A percentile compares a stretch with the other conserved stretches of the same genome.
Evolutionary conservation across 2,329 filamentous ascomycete genomes (phyloP).

Genomic region (Aureobasidium vineae): DNA sequence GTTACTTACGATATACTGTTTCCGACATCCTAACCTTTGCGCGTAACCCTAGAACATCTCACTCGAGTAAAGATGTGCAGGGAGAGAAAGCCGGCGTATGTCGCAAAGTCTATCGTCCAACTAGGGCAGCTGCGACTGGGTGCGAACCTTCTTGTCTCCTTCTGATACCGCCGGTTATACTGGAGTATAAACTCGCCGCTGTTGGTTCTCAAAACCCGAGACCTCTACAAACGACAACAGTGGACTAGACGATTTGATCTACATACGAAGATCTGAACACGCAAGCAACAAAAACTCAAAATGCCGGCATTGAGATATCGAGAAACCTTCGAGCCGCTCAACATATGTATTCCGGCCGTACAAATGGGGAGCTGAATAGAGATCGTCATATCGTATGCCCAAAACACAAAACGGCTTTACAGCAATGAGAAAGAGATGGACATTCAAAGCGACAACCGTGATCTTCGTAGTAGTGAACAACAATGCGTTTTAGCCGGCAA

Average conservation of each 20-base stretch:
- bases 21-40: too few relatives aligned
- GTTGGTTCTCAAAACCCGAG: not conserved
- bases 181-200: too few relatives aligned
- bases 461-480: constrained; percentile 18
- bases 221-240: not conserved
- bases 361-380: not conserved
- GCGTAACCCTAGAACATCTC: too few relatives aligned
- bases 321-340: not conserved
- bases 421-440: not conserved
- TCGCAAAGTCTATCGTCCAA: not conserved
- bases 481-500: constrained; percentile 6
- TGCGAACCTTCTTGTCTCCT: not conserved
- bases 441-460: constrained; percentile 9
- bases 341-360: not conserved
- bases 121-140: too few relatives aligned
- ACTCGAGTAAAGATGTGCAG: not conserved
- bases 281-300: constrained; percentile 1
- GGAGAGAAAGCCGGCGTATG: not conserved
- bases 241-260: constrained; percentile 6
- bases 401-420: constrained; percentile 2
- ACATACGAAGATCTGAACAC: constrained; percentile 3
- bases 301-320: not conserved
- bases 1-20: too few relatives aligned
- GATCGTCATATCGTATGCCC: constrained; percentile 2
- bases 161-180: not conserved